A percentile compares a stretch with the other conserved stretches of the same genome.
Evolutionary conservation across 176 grass and related monocot genomes (phyloP).

Genomic region (Oryza australiensis): DNA sequence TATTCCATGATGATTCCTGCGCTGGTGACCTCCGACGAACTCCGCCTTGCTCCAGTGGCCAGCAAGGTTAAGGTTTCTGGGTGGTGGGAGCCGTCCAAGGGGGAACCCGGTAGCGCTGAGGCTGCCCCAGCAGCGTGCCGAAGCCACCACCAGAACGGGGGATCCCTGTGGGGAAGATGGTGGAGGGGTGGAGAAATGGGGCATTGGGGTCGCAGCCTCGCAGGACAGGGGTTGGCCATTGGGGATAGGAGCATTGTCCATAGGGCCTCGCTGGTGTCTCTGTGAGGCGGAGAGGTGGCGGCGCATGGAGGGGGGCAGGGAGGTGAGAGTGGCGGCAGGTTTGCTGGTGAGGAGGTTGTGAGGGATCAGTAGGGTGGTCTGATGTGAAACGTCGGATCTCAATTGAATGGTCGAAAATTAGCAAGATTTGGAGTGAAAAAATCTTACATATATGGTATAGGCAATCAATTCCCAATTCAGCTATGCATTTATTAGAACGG

Average conservation of each 20-base stretch:
- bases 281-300: too few species aligned
- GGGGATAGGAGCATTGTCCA: neutral
- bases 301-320: too few species aligned
- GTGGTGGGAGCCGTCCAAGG: neutral
- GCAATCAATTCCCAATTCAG: neutral
- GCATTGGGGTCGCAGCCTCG: too few species aligned
- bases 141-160: too few species aligned
- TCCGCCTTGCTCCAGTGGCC: neutral
- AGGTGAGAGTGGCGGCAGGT: too few species aligned
- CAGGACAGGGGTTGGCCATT: too few species aligned
- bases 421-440: neutral
- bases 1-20: neutral
- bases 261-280: neutral
- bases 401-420: neutral
- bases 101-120: too few species aligned
- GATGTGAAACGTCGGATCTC: neutral
- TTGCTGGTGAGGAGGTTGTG: too few species aligned
- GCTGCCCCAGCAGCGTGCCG: neutral
- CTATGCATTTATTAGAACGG: neutral
- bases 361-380: neutral
- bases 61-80: neutral
- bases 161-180: too few species aligned
- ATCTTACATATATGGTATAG: neutral
- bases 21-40: neutral
- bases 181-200: neutral